phyloP scores from a whole-genome alignment of 345 rosid genomes.

The Salix udensis region DNA sequence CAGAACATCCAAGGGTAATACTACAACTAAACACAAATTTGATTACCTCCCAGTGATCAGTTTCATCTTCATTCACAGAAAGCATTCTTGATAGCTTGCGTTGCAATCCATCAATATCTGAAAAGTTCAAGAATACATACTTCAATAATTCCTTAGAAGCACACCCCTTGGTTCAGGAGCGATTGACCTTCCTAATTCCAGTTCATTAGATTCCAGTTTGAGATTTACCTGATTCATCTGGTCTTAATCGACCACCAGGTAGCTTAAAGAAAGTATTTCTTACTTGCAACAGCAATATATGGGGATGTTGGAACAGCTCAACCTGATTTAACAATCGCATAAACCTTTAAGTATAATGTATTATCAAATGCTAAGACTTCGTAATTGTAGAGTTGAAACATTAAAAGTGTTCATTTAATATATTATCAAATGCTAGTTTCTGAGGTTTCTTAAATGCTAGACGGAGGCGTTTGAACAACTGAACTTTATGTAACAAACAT shows the following conservation, averaged over 20 bases:
- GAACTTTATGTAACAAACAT: no score
- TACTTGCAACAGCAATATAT: constrained; percentile 65
- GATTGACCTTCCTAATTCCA: neutral
- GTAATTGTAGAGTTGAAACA: neutral
- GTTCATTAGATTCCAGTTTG: neutral
- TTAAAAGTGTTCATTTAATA: neutral
- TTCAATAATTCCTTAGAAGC: constrained; percentile 8
- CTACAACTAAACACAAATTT: neutral
- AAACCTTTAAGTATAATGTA: constrained; percentile 5
- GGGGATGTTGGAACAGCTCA: constrained; percentile 85
- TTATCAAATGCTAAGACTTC: neutral
- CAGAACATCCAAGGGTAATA: neutral
- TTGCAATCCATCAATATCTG: constrained; percentile 66
- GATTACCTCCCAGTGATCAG: constrained; percentile 61
- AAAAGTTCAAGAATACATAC: neutral
- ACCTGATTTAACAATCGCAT: constrained; percentile 43
- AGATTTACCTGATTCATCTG: constrained; percentile 65
- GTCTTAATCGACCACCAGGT: constrained; percentile 83
- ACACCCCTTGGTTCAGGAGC: neutral
- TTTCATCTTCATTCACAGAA: constrained; percentile 37
- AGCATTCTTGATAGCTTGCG: constrained; percentile 79
- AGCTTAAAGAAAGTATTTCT: constrained; percentile 67
- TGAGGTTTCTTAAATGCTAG: neutral
- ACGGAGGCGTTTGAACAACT: neutral
- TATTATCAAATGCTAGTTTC: neutral